These are phyloP conservation scores for Citrus cavaleriei DNA, from an alignment of 345 rosid species.

Conservation along the genomic window DNA sequence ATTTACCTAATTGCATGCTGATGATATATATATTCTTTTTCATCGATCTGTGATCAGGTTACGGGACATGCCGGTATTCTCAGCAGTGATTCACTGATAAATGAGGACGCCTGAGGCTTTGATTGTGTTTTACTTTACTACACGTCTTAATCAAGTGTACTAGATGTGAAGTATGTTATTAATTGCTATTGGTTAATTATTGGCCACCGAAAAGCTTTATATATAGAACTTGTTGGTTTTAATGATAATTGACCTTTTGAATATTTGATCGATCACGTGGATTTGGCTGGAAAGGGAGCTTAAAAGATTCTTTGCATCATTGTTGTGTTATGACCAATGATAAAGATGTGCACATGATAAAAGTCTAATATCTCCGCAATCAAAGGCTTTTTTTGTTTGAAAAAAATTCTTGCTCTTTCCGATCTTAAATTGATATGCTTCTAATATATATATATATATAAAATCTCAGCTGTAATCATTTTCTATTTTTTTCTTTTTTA, in stretches of 20 bases:
- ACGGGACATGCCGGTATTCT: conserved; percentile 53
- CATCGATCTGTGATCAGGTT: conserved; percentile 30
- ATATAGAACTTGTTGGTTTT: not conserved
- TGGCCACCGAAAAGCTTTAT: not conserved
- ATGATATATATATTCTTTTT: not conserved
- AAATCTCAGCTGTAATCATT: too few relatives aligned
- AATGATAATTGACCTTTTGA: not conserved
- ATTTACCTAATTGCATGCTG: not conserved
- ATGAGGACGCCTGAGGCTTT: not conserved
- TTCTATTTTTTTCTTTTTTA: too few relatives aligned
- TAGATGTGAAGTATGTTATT: not conserved
- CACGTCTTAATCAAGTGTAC: not conserved
- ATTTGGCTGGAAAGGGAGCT: not conserved
- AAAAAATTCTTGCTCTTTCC: conserved; percentile 10
- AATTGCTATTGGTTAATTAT: not conserved
- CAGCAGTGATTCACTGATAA: conserved; percentile 33
- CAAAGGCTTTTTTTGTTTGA: conserved; percentile 25
- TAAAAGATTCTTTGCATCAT: conserved; percentile 10
- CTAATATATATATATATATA: too few relatives aligned
- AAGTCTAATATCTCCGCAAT: conserved; percentile 21
- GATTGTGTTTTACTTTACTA: conserved; percentile 1
- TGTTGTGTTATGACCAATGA: not conserved
- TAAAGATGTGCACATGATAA: conserved; percentile 15
- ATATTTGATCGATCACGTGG: conserved; percentile 13
- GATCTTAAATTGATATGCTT: too few relatives aligned